Conservation (phyloP, 441 rosid species). For the Croton laevigatus region DNA sequence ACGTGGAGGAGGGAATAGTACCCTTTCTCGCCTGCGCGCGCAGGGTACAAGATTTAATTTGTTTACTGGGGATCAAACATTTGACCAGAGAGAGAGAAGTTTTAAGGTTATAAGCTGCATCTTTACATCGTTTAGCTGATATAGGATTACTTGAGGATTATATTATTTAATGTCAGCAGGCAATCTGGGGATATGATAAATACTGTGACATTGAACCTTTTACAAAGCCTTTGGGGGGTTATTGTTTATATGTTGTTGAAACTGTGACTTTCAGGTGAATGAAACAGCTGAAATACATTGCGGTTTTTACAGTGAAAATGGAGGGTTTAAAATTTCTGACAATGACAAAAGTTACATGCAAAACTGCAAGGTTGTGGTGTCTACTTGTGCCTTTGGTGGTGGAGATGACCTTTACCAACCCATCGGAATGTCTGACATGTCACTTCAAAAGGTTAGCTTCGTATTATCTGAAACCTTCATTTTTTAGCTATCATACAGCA, state of each 20-base stretch:
- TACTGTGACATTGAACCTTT: constrained; percentile 2
- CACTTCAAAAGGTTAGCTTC: constrained; percentile 62
- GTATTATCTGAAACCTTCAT: constrained; percentile 16
- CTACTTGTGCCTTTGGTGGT: constrained; percentile 98
- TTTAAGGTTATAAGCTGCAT: constrained; percentile 56
- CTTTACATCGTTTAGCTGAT: constrained; percentile 3
- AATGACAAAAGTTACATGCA: constrained; percentile 70
- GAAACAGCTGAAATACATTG: constrained; percentile 67
- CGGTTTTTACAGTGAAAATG: constrained; percentile 77
- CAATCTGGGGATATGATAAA: not conserved
- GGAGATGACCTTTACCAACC: constrained; percentile 97
- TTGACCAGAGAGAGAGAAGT: constrained; percentile 77
- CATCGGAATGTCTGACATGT: constrained; percentile 72
- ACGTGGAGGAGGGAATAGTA: constrained; percentile 23
- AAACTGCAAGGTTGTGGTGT: constrained; percentile 66
- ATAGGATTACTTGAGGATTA: constrained; percentile 6
- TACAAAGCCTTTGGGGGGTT: not conserved
- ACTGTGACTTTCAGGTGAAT: constrained; percentile 53
- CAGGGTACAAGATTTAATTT: constrained; percentile 63
- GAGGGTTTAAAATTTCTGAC: constrained; percentile 68
- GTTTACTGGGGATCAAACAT: constrained; percentile 78
- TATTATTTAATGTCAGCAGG: constrained; percentile 18
- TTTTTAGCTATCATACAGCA: not conserved
- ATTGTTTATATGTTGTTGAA: constrained; percentile 22
- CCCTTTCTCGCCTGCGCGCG: constrained; percentile 30